These are phyloP conservation scores for Akanthomyces lecanii DNA, from an alignment of 2,329 filamentous ascomycete genomes.

Conservation along the genomic window DNA sequence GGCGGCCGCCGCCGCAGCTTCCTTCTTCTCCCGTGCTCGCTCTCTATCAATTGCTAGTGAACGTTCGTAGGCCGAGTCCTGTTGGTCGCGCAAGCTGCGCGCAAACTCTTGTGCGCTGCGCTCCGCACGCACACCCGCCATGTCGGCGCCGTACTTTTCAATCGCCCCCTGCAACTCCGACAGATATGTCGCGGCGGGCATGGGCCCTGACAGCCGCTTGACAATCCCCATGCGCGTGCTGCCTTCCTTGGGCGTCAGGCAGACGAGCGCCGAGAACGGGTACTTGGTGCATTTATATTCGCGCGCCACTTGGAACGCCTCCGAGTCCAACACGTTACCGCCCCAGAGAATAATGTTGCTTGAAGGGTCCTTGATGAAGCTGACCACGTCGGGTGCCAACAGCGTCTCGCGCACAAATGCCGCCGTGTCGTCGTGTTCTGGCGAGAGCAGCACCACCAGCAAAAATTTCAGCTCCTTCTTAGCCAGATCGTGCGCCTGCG, in stretches of 20 bases:
- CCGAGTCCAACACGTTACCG: constrained; percentile 86
- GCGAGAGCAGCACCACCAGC: constrained; percentile 80
- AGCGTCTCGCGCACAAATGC: constrained; percentile 80
- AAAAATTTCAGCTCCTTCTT: constrained; percentile 91
- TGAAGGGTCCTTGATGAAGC: constrained; percentile 67
- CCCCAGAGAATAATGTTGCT: constrained; percentile 89
- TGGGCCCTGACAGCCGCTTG: constrained; percentile 69
- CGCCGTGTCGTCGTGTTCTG: constrained; percentile 89
- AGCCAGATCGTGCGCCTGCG: constrained; percentile 82
- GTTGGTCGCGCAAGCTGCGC: constrained; percentile 77
- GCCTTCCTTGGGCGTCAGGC: constrained; percentile 79
- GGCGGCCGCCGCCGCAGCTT: constrained; percentile 68
- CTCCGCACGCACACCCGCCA: constrained; percentile 70
- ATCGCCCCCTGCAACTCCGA: constrained; percentile 71
- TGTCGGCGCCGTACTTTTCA: constrained; percentile 68
- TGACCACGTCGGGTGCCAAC: constrained; percentile 66
- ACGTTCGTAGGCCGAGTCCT: constrained; percentile 90
- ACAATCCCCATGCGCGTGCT: constrained; percentile 88
- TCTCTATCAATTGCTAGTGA: constrained; percentile 85
- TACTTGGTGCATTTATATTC: constrained; percentile 89
- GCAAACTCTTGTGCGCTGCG: constrained; percentile 75
- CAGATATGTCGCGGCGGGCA: constrained; percentile 66
- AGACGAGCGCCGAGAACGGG: constrained; percentile 81
- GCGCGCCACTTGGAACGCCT: constrained; percentile 88
- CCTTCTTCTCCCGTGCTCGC: constrained; percentile 68